Evolutionary conservation across 768 basidiomycete species (phyloP).

Genomic region (Hemileccinum rubropunctum): DNA sequence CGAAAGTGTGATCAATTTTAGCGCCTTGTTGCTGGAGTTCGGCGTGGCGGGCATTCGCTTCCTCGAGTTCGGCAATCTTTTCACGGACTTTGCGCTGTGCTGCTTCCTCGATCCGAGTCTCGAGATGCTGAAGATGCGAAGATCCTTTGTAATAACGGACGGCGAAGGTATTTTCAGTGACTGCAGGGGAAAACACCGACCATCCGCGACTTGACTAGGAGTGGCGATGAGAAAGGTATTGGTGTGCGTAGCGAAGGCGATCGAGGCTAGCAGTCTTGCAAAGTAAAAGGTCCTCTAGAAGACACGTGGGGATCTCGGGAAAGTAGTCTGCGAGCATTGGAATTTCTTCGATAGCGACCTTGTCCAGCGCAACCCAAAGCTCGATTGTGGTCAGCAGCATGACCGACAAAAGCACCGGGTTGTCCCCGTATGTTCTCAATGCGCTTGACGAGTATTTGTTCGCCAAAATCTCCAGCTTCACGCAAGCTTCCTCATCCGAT

Average conservation of each 20-base stretch:
- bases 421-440: no score
- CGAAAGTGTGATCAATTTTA: background rate
- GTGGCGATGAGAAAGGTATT: conserved; percentile 35
- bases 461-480: no score
- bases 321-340: no score
- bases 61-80: conserved; percentile 30
- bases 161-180: conserved; percentile 25
- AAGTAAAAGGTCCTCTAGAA: conserved; percentile 29
- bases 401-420: no score
- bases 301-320: no score
- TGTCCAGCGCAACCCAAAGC: no score
- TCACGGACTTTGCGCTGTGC: conserved; percentile 19
- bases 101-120: conserved; percentile 29
- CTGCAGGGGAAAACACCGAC: conserved; percentile 35
- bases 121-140: conserved; percentile 21
- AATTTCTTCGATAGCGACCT: no score
- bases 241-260: conserved; percentile 25
- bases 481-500: no score
- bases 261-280: conserved; percentile 26
- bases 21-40: conserved; percentile 8
- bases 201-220: conserved; percentile 3
- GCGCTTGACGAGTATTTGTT: no score
- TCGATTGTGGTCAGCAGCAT: no score
- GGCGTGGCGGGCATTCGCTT: conserved; percentile 21
- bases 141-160: conserved; percentile 36